phyloP scores from a whole-genome alignment of 345 rosid genomes.

The Salix koriyanagi region DNA sequence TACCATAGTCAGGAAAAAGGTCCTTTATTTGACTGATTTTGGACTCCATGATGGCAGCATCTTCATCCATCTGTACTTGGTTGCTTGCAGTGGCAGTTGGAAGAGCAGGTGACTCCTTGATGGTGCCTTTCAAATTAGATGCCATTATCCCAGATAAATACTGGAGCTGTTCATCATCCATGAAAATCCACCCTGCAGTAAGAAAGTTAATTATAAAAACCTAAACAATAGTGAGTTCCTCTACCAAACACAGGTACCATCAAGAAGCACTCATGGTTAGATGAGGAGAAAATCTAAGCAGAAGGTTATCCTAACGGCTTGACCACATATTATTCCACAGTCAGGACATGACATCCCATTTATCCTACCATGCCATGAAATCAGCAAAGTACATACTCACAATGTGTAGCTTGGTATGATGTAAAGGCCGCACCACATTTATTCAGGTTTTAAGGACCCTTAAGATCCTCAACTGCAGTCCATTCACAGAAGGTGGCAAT shows the following conservation, averaged over 20 bases:
- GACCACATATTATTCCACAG: too few species aligned
- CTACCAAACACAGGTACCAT: not conserved
- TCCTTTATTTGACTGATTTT: constrained; percentile 88
- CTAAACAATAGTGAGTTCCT: not conserved
- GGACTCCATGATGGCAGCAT: constrained; percentile 65
- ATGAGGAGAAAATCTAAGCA: too few species aligned
- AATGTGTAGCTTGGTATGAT: not conserved
- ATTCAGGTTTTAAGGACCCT: not conserved
- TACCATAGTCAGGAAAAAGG: constrained; percentile 83
- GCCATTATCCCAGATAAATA: constrained; percentile 64
- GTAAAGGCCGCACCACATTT: not conserved
- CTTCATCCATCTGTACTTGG: constrained; percentile 55
- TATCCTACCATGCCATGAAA: too few species aligned
- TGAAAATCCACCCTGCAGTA: constrained; percentile 69
- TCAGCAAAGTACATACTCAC: too few species aligned
- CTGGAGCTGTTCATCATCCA: constrained; percentile 78
- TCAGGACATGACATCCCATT: too few species aligned
- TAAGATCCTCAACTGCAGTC: not conserved
- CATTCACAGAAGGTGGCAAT: not conserved
- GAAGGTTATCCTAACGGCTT: too few species aligned
- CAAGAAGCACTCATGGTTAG: not conserved
- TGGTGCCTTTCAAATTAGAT: constrained; percentile 28
- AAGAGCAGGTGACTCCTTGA: constrained; percentile 32
- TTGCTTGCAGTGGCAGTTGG: constrained; percentile 26
- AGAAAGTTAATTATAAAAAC: constrained; percentile 3